A percentile compares a stretch with the other conserved stretches of the same genome.
These are phyloP conservation scores for Botryosphaeria agaves DNA, from an alignment of 2,329 filamentous ascomycete genomes.

Conservation along the genomic window DNA sequence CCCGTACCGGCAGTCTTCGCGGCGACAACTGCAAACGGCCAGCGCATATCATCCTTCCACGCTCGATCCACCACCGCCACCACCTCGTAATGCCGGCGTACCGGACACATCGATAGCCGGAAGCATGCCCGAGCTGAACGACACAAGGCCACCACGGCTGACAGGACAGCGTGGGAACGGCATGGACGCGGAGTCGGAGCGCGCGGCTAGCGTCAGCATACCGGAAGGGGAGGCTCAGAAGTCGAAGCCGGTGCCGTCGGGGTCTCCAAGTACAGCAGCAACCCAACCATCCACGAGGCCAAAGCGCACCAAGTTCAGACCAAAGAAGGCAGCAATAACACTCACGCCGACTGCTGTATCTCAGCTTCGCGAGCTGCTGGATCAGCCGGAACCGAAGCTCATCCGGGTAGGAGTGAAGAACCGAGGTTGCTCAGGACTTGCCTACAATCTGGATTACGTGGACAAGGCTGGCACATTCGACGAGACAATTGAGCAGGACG, in stretches of 20 bases:
- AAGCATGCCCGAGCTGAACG: constrained; percentile 28
- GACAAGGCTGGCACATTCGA: constrained; percentile 80
- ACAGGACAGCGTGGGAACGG: constrained; percentile 15
- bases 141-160: constrained; percentile 27
- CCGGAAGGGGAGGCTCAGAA: constrained; percentile 52
- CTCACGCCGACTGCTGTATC: constrained; percentile 65
- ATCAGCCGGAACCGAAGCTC: constrained; percentile 76
- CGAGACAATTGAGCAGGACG: constrained; percentile 87
- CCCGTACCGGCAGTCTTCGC: constrained; percentile 15
- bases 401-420: constrained; percentile 92
- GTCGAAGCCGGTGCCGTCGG: constrained; percentile 31
- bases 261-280: constrained; percentile 8
- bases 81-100: constrained; percentile 38
- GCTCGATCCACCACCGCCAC: constrained; percentile 37
- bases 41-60: constrained; percentile 45
- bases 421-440: constrained; percentile 79
- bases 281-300: constrained; percentile 29
- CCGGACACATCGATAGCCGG: constrained; percentile 45
- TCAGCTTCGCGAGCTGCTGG: constrained; percentile 59
- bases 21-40: constrained; percentile 40
- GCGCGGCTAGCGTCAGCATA: constrained; percentile 27
- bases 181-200: constrained; percentile 7
- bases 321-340: constrained; percentile 82
- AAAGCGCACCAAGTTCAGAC: constrained; percentile 48
- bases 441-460: constrained; percentile 89